These are phyloP conservation scores for Dioscorea cayenensis DNA, from an alignment of 116 monocot species.

Conservation along the genomic window DNA sequence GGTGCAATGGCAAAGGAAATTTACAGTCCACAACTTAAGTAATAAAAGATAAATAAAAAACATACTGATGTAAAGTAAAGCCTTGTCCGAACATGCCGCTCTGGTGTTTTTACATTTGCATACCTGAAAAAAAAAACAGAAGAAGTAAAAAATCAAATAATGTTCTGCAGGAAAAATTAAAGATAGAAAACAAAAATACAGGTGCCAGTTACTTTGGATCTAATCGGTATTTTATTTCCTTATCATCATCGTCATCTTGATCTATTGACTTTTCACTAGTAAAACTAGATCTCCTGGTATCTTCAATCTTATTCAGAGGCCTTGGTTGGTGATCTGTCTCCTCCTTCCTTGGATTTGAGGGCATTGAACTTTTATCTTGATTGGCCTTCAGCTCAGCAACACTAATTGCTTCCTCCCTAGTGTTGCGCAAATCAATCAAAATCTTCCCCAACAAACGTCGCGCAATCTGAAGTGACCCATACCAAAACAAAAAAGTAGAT, in stretches of 20 bases:
- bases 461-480: conserved; percentile 56
- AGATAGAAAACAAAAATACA: conserved; percentile 1
- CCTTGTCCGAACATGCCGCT: conserved; percentile 94
- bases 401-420: conserved; percentile 89
- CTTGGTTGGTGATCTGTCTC: conserved; percentile 37
- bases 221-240: conserved; percentile 94
- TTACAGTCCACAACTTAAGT: neutral
- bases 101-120: conserved; percentile 97
- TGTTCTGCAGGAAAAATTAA: neutral
- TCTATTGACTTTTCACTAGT: conserved; percentile 78
- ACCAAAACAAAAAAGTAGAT: neutral
- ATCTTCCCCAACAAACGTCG: conserved; percentile 94
- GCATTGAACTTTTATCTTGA: conserved; percentile 26
- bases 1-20: neutral
- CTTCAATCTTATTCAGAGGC: conserved; percentile 45
- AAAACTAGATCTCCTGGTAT: conserved; percentile 51
- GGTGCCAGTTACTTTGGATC: conserved; percentile 69
- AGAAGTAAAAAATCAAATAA: neutral
- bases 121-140: conserved; percentile 50
- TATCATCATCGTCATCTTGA: conserved; percentile 93
- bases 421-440: conserved; percentile 87
- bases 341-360: conserved; percentile 43
- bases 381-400: conserved; percentile 74
- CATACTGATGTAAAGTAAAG: conserved; percentile 99
- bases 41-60: neutral